Evolutionary conservation across 805 yeast species (phyloP).

Genomic region (Wickerhamiella galacta): DNA sequence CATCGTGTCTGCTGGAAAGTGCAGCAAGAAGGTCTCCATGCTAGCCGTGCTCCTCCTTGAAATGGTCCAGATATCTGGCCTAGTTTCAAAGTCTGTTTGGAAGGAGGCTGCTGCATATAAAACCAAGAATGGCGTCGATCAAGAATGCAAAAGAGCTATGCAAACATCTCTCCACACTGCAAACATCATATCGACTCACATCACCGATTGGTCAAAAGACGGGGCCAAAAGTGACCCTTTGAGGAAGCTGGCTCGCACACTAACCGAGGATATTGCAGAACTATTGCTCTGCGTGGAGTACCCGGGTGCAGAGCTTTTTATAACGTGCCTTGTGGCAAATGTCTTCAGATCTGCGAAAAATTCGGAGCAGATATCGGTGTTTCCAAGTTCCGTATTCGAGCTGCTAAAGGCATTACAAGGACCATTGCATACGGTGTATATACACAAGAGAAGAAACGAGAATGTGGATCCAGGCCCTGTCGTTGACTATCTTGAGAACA

Average conservation of each 20-base stretch:
- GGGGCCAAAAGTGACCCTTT: not conserved
- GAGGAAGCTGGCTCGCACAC: not conserved
- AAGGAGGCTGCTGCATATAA: slow-evolving; percentile 4
- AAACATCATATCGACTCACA: not conserved
- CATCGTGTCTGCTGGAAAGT: not conserved
- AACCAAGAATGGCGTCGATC: not conserved
- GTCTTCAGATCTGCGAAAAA: not conserved
- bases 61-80: slow-evolving; percentile 3
- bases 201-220: slow-evolving; percentile 1
- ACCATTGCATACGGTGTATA: not conserved
- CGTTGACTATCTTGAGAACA: slow-evolving; percentile 1
- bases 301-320: slow-evolving; percentile 4
- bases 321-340: slow-evolving; percentile 2
- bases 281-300: slow-evolving; percentile 4
- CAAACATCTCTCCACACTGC: not conserved
- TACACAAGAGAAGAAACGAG: not conserved
- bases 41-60: not conserved
- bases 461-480: slow-evolving; percentile 1
- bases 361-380: not conserved
- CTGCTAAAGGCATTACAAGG: slow-evolving; percentile 3
- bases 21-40: not conserved
- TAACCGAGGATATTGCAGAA: slow-evolving; percentile 5
- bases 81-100: not conserved
- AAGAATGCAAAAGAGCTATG: not conserved
- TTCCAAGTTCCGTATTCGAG: slow-evolving; percentile 4